phyloP scores from a whole-genome alignment of 2,329 filamentous ascomycete genomes.

The Ascochyta clinopodiicola region DNA sequence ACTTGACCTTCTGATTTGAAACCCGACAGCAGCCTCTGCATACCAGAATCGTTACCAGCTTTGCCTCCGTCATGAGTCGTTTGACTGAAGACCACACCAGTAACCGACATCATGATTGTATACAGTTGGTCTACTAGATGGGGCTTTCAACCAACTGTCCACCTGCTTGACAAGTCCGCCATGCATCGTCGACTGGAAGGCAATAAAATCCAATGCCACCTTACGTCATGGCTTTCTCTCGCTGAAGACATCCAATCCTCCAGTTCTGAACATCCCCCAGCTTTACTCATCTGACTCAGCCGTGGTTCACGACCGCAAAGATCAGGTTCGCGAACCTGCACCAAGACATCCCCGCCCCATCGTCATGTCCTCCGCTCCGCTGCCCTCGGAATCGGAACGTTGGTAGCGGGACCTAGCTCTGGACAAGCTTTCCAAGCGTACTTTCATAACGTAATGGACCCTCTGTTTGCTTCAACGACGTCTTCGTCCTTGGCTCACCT shows the following conservation, averaged over 20 bases:
- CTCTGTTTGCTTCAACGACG: neutral
- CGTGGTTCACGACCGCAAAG: no score
- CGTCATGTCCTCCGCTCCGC: neutral
- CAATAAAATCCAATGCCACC: no score
- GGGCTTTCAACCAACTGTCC: no score
- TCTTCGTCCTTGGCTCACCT: neutral
- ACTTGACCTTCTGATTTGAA: neutral
- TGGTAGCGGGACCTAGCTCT: constrained; percentile 7
- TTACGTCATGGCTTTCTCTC: neutral
- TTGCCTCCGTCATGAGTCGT: no score
- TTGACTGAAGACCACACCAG: no score
- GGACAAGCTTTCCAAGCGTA: constrained; percentile 10
- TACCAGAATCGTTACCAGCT: no score
- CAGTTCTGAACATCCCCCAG: neutral
- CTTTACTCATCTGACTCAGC: neutral
- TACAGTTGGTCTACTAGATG: no score
- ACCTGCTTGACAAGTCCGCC: no score
- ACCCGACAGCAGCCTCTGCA: neutral
- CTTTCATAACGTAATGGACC: constrained; percentile 13
- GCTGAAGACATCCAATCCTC: neutral
- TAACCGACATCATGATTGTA: no score
- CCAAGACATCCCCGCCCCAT: neutral
- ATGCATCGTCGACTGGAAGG: no score
- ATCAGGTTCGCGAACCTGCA: no score
- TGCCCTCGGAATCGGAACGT: constrained; percentile 10